Evolutionary conservation across 768 basidiomycete species (phyloP), one percentile per base, ranked within the genome.

Genomic region (Cytidiella melzeri): DNA sequence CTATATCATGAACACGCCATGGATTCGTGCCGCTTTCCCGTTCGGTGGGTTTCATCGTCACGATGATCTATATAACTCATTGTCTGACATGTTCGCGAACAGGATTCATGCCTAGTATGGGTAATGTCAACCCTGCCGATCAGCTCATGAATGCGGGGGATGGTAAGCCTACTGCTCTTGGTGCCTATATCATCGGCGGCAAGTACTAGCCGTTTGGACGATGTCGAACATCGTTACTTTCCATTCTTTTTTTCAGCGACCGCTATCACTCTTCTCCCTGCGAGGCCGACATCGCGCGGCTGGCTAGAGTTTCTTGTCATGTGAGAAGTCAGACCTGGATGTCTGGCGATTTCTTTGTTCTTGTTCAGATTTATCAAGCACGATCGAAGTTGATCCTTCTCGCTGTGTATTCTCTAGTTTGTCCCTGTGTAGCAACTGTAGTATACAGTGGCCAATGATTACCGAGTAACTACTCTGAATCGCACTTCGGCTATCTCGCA

Each of bases 91-190:
- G 28, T 41, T 20, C 41, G 6, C 45, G 2, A 36, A 34, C 30
- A 82, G 84, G 81, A 57, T 65, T 71, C 28, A 79, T 86, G 75
- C 58, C 69, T 34, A 63, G 79, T 52, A 68, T 83, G 70, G 64
- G 68, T 42, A 73, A 74, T 43, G 84, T 90, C 57, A 79, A 81
- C 67, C 50, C 60, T 9, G 58, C 62, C 25, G 81, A 89, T 61
- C 56, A 65, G 27, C 69, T 91, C 36, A 71, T 88, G 67, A 61
- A 50, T 18, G 20, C 51, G 21, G n/a, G n/a, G n/a, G 62, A 68
- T 45, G 75, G 75, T 34, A 39, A 56, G 23, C 83, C 81, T 21
- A 86, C 70, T 19, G 55, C 53, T 0, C 76, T 90, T 24, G 87
- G 75, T 26, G 49, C 60, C 12, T 45, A 51, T 27, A 83, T 80